These are phyloP conservation scores for Talaromyces piceae DNA, from an alignment of 2,329 filamentous ascomycete species.

Conservation along the genomic window DNA sequence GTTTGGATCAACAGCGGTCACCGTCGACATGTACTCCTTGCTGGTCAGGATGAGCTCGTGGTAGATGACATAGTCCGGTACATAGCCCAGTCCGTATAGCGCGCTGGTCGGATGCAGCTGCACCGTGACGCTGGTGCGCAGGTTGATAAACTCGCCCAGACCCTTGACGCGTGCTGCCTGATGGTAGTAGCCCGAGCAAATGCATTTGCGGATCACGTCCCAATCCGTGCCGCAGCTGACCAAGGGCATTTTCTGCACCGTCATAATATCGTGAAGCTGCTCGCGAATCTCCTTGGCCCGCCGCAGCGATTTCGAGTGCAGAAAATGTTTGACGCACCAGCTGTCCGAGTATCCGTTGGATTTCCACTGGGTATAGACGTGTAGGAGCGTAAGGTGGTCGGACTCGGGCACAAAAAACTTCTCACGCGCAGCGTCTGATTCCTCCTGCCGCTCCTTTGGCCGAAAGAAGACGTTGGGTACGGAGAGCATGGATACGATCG, in stretches of 20 bases:
- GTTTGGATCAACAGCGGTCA: constrained; percentile 90
- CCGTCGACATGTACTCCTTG: constrained; percentile 97
- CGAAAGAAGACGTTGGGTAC: constrained; percentile 96
- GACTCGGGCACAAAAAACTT: constrained; percentile 99
- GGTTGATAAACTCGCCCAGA: constrained; percentile 93
- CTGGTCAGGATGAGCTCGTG: constrained; percentile 95
- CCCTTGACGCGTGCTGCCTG: constrained; percentile 95
- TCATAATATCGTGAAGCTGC: constrained; percentile 90
- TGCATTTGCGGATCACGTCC: constrained; percentile 91
- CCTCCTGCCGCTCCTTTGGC: constrained; percentile 91
- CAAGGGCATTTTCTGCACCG: constrained; percentile 82
- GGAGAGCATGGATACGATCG: constrained; percentile 95
- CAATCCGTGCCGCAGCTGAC: constrained; percentile 90
- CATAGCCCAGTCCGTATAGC: constrained; percentile 83
- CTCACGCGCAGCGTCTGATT: constrained; percentile 88
- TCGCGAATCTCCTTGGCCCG: constrained; percentile 90
- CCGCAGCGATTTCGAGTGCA: constrained; percentile 89
- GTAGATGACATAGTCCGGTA: constrained; percentile 95
- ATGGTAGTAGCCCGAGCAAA: constrained; percentile 96
- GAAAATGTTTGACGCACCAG: constrained; percentile 89
- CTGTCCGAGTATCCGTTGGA: constrained; percentile 80
- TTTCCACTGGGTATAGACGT: constrained; percentile 95
- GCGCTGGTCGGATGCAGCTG: constrained; percentile 92
- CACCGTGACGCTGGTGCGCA: constrained; percentile 88
- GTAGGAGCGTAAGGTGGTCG: constrained; percentile 88